Percentiles rank a stretch among this genome's conserved stretches.
Conservation (phyloP, 768 basidiomycete genomes). For the Leucocoprinus leucothites region DNA sequence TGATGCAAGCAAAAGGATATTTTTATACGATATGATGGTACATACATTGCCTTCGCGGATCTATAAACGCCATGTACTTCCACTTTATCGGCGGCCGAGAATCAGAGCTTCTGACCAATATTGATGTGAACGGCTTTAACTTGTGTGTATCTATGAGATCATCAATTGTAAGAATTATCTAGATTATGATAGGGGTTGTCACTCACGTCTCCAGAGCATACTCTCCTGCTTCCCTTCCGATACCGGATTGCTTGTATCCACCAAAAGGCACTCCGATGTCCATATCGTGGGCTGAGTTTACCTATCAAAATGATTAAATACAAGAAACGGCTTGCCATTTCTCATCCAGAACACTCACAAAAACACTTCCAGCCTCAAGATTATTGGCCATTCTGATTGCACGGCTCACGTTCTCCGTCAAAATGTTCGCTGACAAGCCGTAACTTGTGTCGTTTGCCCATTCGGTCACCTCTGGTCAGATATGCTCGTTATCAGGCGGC, state of each 20-base stretch:
- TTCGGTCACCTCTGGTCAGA: constrained; percentile 37
- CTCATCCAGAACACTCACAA: constrained; percentile 36
- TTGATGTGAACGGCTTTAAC: constrained; percentile 65
- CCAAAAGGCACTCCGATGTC: constrained; percentile 60
- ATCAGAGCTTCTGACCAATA: constrained; percentile 25
- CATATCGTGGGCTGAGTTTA: constrained; percentile 41
- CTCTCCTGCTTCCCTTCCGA: constrained; percentile 68
- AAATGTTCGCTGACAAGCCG: constrained; percentile 78
- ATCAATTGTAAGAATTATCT: no score
- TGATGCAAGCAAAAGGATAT: no score
- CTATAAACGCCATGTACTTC: no score
- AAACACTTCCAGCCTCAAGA: constrained; percentile 15
- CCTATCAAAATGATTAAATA: constrained; percentile 19
- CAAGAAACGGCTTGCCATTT: constrained; percentile 51
- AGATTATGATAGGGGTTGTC: background rate
- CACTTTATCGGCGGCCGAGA: no score
- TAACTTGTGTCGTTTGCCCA: constrained; percentile 75
- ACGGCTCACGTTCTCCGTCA: constrained; percentile 63
- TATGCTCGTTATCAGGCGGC: background rate
- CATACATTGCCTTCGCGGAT: no score
- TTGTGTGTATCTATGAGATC: constrained; percentile 38
- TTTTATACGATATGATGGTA: no score
- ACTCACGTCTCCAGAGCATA: constrained; percentile 51
- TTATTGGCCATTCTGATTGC: constrained; percentile 61
- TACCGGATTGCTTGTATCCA: constrained; percentile 71